Conservation (phyloP, 2,329 filamentous ascomycete species). For the Calonectria pteridis region DNA sequence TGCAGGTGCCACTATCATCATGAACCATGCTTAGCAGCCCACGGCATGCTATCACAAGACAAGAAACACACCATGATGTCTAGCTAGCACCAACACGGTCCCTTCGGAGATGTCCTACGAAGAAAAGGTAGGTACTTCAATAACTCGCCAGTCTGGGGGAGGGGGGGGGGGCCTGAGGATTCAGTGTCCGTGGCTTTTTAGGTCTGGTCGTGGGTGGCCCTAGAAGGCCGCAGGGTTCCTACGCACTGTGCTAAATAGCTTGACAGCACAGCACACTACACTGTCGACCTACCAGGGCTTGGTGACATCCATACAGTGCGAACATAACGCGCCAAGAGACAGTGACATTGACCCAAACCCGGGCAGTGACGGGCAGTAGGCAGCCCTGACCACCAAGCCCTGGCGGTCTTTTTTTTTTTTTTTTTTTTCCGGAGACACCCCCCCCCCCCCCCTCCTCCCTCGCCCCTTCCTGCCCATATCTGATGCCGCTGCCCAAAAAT, state of each 20-base stretch:
- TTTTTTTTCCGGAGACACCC: conserved; percentile 27
- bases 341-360: conserved; percentile 2
- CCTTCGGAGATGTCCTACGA: conserved; percentile 16
- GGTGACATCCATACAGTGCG: not conserved
- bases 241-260: not conserved
- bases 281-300: not conserved
- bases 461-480: conserved; percentile 49
- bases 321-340: not conserved
- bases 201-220: conserved; percentile 14
- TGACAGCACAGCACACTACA: not conserved
- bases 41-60: not conserved
- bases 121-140: not conserved
- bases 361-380: conserved; percentile 33
- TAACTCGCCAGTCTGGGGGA: not conserved
- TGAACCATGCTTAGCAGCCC: not conserved
- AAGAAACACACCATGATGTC: not conserved
- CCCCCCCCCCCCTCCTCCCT: conserved; percentile 37
- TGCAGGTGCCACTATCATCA: not conserved
- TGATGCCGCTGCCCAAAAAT: conserved; percentile 54
- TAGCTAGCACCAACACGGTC: not conserved
- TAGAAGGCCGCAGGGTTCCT: not conserved
- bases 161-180: conserved; percentile 4
- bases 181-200: conserved; percentile 20
- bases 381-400: conserved; percentile 28
- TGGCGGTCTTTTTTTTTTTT: conserved; percentile 25